Evolutionary conservation across 352 stramenopile genomes (phyloP).

Genomic region (Globisporangium uncinulatum): DNA sequence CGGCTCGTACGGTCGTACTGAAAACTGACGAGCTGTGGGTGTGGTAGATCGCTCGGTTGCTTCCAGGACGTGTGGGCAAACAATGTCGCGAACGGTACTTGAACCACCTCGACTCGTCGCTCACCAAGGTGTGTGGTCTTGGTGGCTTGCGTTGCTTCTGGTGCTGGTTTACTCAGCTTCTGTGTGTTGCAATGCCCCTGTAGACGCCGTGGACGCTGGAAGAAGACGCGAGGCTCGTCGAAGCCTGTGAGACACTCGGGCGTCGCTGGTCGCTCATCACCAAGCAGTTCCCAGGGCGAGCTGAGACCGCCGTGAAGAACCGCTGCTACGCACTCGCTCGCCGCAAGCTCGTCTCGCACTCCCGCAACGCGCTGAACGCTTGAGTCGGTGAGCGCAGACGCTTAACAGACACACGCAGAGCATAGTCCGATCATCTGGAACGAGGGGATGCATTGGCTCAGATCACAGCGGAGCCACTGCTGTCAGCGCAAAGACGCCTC

Average conservation of each 20-base stretch:
- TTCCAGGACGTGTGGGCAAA: constrained; percentile 55
- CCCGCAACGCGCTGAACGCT: not conserved
- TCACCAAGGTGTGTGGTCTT: constrained; percentile 28
- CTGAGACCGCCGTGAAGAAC: constrained; percentile 68
- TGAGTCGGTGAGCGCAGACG: too few relatives aligned
- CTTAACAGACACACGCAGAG: too few relatives aligned
- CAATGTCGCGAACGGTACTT: constrained; percentile 70
- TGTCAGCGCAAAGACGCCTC: constrained; percentile 26
- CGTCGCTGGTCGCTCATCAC: constrained; percentile 48
- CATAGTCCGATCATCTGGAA: not conserved
- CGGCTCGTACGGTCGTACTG: not conserved
- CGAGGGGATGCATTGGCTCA: not conserved
- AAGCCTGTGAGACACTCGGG: constrained; percentile 18
- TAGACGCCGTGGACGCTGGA: constrained; percentile 42
- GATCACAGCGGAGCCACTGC: constrained; percentile 24
- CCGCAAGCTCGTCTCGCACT: constrained; percentile 10
- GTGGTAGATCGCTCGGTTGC: constrained; percentile 40
- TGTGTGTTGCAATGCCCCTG: not conserved
- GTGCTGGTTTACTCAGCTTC: not conserved
- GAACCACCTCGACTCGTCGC: constrained; percentile 49
- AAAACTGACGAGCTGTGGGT: not conserved
- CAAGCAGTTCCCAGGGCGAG: constrained; percentile 35
- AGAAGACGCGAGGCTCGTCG: constrained; percentile 35
- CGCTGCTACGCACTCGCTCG: constrained; percentile 37
- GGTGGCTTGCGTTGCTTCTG: not conserved